Evolutionary conservation across 441 rosid species (phyloP).

Genomic region (Adansonia gregorii): DNA sequence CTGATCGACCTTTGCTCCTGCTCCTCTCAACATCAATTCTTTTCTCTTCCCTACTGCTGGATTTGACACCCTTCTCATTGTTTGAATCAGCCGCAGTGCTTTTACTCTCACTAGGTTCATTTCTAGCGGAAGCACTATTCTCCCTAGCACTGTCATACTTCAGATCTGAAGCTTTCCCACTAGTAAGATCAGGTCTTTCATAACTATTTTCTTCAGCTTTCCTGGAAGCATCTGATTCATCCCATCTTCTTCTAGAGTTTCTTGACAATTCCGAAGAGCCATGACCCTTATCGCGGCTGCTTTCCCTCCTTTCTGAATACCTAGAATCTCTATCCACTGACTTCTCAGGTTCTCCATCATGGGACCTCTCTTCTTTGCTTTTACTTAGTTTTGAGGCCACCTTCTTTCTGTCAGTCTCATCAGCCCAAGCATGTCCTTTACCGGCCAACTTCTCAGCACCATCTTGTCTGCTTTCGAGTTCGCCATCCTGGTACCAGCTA

Average conservation of each 20-base stretch:
- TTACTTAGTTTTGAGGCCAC: conserved; percentile 54
- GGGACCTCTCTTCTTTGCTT: conserved; percentile 71
- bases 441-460: conserved; percentile 64
- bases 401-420: conserved; percentile 70
- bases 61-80: conserved; percentile 62
- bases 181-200: conserved; percentile 59
- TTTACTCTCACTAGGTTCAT: conserved; percentile 64
- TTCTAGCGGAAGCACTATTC: conserved; percentile 48
- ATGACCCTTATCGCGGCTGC: conserved; percentile 72
- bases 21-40: conserved; percentile 57
- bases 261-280: conserved; percentile 64
- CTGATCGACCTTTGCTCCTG: conserved; percentile 59
- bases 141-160: conserved; percentile 62
- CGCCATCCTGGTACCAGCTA: conserved; percentile 94
- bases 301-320: conserved; percentile 68
- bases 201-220: conserved; percentile 54
- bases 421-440: conserved; percentile 52
- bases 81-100: conserved; percentile 50
- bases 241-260: conserved; percentile 88
- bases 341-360: conserved; percentile 61
- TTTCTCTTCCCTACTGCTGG: conserved; percentile 63
- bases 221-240: conserved; percentile 57
- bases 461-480: conserved; percentile 60
- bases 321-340: conserved; percentile 60
- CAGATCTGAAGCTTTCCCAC: conserved; percentile 66